Percentiles rank a stretch among this genome's conserved stretches.
Conservation (phyloP, 2,329 filamentous ascomycete species). For the Fusarium sp. region DNA sequence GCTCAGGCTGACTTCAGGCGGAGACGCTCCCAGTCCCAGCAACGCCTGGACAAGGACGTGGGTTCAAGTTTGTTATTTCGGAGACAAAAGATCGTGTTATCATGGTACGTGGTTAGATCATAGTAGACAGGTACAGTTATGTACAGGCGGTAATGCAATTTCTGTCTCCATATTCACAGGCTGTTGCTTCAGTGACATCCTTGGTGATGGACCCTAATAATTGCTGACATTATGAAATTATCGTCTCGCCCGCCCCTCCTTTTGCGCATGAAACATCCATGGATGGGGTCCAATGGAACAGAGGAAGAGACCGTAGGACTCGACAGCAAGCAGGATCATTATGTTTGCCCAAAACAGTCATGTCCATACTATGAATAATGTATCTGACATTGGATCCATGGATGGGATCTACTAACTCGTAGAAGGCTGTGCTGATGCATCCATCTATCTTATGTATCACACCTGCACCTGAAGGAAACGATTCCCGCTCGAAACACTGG, state of each 20-base stretch:
- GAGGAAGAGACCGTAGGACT: not conserved
- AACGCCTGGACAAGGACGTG: conserved; percentile 10
- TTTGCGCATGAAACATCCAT: conserved; percentile 16
- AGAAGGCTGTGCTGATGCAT: conserved; percentile 34
- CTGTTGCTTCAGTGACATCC: conserved; percentile 34
- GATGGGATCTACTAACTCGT: conserved; percentile 16
- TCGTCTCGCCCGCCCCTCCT: conserved; percentile 13
- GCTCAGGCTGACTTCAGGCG: conserved; percentile 40
- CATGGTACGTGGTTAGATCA: not conserved
- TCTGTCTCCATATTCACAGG: conserved; percentile 13
- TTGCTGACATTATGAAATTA: conserved; percentile 24
- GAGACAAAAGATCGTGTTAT: conserved; percentile 5
- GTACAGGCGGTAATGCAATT: not conserved
- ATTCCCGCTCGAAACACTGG: conserved; percentile 36
- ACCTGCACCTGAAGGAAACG: conserved; percentile 23
- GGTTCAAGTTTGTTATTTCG: conserved; percentile 15
- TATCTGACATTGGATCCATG: not conserved
- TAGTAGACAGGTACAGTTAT: not conserved
- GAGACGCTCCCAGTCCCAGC: conserved; percentile 33
- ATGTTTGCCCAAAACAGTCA: conserved; percentile 10
- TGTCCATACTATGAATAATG: not conserved
- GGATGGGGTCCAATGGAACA: conserved; percentile 1
- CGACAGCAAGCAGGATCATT: not conserved
- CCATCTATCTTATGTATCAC: not conserved
- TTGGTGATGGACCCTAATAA: conserved; percentile 11